Evolutionary conservation across 2,329 filamentous ascomycete species (phyloP), one percentile per base, ranked within the genome.

Genomic region (Penicillium sp.): DNA sequence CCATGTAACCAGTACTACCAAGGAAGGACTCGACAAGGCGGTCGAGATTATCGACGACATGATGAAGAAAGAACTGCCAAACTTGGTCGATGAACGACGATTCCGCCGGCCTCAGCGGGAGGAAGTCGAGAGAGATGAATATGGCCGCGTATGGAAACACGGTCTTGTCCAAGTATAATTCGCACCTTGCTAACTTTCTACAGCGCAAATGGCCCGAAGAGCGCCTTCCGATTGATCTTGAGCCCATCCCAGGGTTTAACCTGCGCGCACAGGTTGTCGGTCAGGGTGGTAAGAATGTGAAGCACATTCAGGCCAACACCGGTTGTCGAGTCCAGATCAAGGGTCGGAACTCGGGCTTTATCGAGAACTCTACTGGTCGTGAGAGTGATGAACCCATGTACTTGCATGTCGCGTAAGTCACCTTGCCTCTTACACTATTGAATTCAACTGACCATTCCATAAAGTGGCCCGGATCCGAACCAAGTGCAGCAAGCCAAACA

Each of bases 141-240:
- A 86, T 69, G 92, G 91, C 58, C 83, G 92, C 65, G 89, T 95
- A 82, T 50, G 53, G 5, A 24, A 32, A 20, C 28, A 9, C 27
- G 9, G 8, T 9, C 7, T 6, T 24, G 4, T 18, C 32, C 8
- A 7, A 32, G 1, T 24, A 23, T 27, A 41, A 24, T 8, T 20
- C 3, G 32, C 42, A n/a, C 23, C 4, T 23, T 7, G 44, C 63
- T 66, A 56, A 67, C 49, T 15, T 13, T 20, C 8, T 48, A 46
- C 45, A 95, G 89, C 89, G 91, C 60, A 98, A 97, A 88, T 98
- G 93, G 93, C 92, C 93, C 1, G 93, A 97, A 66, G 90, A 96
- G 73, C 89, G 88, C 63, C 95, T 98, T 43, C 86, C 89, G 1
- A 91, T 98, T 60, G 83, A 84, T 55, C 83, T 98, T 49, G 93